phyloP scores from a whole-genome alignment of 495 filamentous ascomycete genomes.

The Ascodesmis nigricans region DNA sequence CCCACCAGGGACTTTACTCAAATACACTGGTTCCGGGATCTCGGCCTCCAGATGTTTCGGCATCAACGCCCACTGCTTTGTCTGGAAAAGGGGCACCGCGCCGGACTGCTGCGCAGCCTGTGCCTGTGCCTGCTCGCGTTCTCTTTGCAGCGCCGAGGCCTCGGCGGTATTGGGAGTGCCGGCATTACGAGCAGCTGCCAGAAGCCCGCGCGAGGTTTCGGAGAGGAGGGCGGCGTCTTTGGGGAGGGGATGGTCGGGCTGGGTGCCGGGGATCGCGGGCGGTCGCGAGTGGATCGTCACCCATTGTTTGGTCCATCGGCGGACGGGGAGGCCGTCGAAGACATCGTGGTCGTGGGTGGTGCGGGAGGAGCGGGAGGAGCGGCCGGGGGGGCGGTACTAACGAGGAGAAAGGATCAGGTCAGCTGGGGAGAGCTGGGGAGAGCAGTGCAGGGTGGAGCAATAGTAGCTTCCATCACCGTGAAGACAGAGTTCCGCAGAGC shows the following conservation, averaged over 20 bases:
- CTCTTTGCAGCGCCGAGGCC: too few relatives aligned
- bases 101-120: too few relatives aligned
- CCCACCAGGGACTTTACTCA: constrained; percentile 75
- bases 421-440: too few relatives aligned
- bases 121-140: too few relatives aligned
- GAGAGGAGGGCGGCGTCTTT: constrained; percentile 65
- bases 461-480: too few relatives aligned
- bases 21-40: constrained; percentile 49
- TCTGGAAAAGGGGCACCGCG: constrained; percentile 42
- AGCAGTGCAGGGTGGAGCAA: too few relatives aligned
- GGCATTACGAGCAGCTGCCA: constrained; percentile 58
- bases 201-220: constrained; percentile 57
- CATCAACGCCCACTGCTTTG: constrained; percentile 57
- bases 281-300: constrained; percentile 34
- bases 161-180: constrained; percentile 28
- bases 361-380: constrained; percentile 49
- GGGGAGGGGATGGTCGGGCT: constrained; percentile 50
- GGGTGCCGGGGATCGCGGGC: constrained; percentile 36
- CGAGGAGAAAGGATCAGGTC: too few relatives aligned
- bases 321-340: constrained; percentile 81
- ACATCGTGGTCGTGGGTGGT: constrained; percentile 76
- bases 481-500: too few relatives aligned
- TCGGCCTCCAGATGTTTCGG: constrained; percentile 62
- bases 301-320: constrained; percentile 62
- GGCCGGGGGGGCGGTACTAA: constrained; percentile 36